Evolutionary conservation across 129 eudicot species (phyloP), one percentile per base, ranked within the genome.

Genomic region (Apium graveolens): DNA sequence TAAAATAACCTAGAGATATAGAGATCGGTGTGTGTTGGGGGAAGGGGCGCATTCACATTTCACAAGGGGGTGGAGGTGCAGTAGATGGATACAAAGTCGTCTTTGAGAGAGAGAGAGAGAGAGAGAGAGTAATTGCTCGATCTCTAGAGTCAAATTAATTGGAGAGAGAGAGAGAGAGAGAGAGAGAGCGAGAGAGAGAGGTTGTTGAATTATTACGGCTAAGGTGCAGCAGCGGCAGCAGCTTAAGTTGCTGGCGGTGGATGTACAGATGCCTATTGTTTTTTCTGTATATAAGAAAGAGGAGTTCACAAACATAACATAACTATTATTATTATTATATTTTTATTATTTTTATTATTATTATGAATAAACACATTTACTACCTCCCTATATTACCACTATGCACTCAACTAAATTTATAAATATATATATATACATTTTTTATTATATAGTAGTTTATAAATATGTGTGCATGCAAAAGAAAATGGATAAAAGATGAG

Each of bases 401-500:
- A 2, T 11, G 0, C 20, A 12, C 48, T 20, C 60, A 17, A 62
- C 16, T 29, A 29, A 65, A 65, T 10, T 65, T 65, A 13, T 8
- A 31, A 31, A 31, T n/a, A n/a, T n/a, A n/a, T n/a, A n/a, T n/a
- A n/a, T n/a, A n/a, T n/a, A n/a, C n/a, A n/a, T n/a, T n/a, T n/a
- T n/a, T n/a, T n/a, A n/a, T n/a, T n/a, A n/a, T n/a, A n/a, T n/a
- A n/a, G n/a, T n/a, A n/a, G n/a, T 10, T 65, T 65, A 13, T 8
- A 31, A 31, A 31, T 34, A 10, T 10, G 6, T 72, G 17, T 72
- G 91, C 91, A 85, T 87, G 91, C 91, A 37, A 53, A 53, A 76
- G 39, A 55, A 48, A 49, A 27, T 53, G 44, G 14, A 32, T 9
- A 35, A 20, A 20, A 49, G 41, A 78, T 75, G 71, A 82, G 78